These are phyloP conservation scores for Pseudonitzschia multiseries DNA, from an alignment of 108 stramenopile species.

Conservation along the genomic window DNA sequence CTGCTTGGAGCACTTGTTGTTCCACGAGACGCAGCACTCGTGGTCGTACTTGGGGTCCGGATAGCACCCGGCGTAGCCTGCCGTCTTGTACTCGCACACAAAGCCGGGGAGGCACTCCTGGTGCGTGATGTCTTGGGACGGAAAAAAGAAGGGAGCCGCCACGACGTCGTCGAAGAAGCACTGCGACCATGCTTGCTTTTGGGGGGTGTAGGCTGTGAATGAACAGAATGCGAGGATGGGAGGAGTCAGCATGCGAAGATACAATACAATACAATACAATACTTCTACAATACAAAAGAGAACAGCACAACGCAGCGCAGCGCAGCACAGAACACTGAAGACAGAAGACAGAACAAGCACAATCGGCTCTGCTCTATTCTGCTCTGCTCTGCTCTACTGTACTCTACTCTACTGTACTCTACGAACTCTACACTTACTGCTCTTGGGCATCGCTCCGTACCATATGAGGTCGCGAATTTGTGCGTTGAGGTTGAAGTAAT, in stretches of 20 bases:
- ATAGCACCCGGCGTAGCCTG: neutral
- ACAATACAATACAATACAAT: neutral
- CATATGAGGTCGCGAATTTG: neutral
- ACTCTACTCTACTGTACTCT: too few species aligned
- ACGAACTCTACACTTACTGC: too few species aligned
- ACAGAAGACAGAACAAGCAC: too few species aligned
- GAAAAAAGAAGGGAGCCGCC: neutral
- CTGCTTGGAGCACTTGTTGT: slow-evolving; percentile 3
- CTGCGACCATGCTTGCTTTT: neutral
- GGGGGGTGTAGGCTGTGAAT: slow-evolving; percentile 1
- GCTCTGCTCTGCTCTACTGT: too few species aligned
- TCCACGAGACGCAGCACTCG: slow-evolving; percentile 12
- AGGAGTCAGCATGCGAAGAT: too few species aligned
- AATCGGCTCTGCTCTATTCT: too few species aligned
- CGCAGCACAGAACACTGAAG: too few species aligned
- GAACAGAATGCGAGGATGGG: neutral
- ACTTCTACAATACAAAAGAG: too few species aligned
- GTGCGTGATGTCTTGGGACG: slow-evolving; percentile 4
- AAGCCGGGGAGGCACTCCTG: neutral
- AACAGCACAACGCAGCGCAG: too few species aligned
- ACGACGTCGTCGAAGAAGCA: neutral
- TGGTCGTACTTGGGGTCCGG: slow-evolving; percentile 3
- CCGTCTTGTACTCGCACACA: neutral
- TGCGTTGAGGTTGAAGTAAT: neutral
- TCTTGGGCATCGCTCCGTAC: neutral